Evolutionary conservation across 2,329 filamentous ascomycete species (phyloP).

Genomic region (Chaetomium sp.): DNA sequence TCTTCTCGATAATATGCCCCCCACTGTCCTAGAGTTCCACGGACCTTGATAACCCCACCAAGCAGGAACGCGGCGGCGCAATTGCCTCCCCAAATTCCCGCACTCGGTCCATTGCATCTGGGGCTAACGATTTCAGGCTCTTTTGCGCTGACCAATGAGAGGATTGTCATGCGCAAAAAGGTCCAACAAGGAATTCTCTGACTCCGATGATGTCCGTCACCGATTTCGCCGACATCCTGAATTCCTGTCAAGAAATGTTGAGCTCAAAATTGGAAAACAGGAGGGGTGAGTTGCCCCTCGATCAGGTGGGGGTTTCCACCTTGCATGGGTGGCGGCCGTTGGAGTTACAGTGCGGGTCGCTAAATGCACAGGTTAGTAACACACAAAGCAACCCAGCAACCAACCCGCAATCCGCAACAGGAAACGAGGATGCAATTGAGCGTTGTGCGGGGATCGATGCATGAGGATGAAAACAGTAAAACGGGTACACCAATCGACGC

Average conservation of each 20-base stretch:
- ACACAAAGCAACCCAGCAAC: neutral
- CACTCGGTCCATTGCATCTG: constrained; percentile 10
- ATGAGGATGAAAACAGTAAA: no score
- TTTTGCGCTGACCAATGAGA: constrained; percentile 17
- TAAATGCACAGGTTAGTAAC: neutral
- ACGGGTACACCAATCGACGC: no score
- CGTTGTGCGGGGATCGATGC: no score
- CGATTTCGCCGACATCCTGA: neutral
- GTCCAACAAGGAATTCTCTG: constrained; percentile 7
- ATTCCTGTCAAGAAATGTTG: constrained; percentile 11
- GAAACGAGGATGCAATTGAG: neutral
- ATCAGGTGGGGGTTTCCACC: constrained; percentile 1
- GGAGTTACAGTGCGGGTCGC: neutral
- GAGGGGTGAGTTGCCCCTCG: constrained; percentile 15
- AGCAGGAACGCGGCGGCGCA: constrained; percentile 7
- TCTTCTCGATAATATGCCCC: constrained; percentile 7
- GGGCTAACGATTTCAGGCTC: constrained; percentile 19
- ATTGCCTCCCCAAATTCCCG: constrained; percentile 20
- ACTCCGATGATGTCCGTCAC: constrained; percentile 17
- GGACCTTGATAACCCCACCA: constrained; percentile 9
- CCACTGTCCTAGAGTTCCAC: constrained; percentile 11
- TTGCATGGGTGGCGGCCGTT: neutral
- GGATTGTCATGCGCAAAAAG: neutral
- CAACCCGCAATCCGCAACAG: neutral
- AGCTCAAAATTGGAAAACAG: constrained; percentile 8